Percentiles rank a stretch among this genome's conserved stretches.
Evolutionary conservation across 176 grass and related monocot species (phyloP).

Genomic region (Oropetium thomaeum): DNA sequence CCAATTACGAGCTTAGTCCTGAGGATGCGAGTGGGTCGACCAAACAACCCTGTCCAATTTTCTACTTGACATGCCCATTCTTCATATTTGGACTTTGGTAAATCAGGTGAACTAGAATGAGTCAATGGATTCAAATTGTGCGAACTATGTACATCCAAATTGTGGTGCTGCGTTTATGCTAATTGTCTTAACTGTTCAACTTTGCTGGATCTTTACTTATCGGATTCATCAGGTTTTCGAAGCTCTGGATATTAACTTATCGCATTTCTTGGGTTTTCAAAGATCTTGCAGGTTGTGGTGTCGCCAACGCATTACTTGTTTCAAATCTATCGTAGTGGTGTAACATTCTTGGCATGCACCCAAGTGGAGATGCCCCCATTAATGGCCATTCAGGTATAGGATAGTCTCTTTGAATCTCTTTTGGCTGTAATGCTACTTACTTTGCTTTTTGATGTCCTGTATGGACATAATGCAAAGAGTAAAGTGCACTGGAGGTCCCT

Average conservation of each 20-base stretch:
- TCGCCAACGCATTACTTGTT: conserved; percentile 95
- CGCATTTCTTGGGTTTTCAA: not conserved
- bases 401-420: not conserved
- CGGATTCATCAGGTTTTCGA: not conserved
- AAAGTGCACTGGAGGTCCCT: no score
- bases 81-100: not conserved
- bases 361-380: conserved; percentile 87
- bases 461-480: not conserved
- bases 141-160: not conserved
- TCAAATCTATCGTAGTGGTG: conserved; percentile 59
- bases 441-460: not conserved
- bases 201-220: not conserved
- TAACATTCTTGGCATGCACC: conserved; percentile 78
- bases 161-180: not conserved
- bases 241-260: conserved; percentile 33
- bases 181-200: not conserved
- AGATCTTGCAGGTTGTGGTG: conserved; percentile 76
- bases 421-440: not conserved
- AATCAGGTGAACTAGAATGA: not conserved
- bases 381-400: conserved; percentile 70
- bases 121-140: not conserved
- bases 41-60: not conserved
- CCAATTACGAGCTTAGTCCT: not conserved
- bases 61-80: not conserved
- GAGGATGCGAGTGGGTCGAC: not conserved